Evolutionary conservation across 805 yeast species (phyloP), one percentile per base, ranked within the genome.

Genomic region (Wickerhamiella brachini): DNA sequence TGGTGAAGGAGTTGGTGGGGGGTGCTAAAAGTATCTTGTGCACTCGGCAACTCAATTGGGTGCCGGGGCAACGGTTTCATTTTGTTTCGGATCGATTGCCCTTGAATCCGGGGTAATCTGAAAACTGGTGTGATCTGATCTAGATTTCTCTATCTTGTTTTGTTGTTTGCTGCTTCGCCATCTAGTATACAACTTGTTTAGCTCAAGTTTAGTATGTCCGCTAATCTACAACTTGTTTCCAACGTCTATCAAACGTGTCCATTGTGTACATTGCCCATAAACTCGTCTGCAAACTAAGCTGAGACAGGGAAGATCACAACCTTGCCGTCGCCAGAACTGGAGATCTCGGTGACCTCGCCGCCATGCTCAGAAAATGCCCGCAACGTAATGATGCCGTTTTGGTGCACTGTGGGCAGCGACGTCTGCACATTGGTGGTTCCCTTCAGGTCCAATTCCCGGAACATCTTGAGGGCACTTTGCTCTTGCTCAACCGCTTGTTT

Each of bases 401-500:
- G 96, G 70, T 93, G 97, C 53, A 85, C 77, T 15, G 95, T 87
- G 49, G 76, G 75, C 66, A 83, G 73, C 41, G 73, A 71, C 49
- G 69, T 68, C 50, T 66, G 64, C 51, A 68, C 72, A 50, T 71
- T 70, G 60, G 70, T 72, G 52, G 85, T 77, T 53, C 99, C 99
- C 73, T 88, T 93, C 66, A 90, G 76, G 69, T 93, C 99, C 76
- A 93, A 72, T 68, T 90, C 95, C 68, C 86, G 81, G 72, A 93
- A 93, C 89, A 90, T 87, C 70, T 85, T 84, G 66, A 93, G 77
- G 5, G 77, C 71, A 13, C 76, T 69, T 49, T 65, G 65, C 44
- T 69, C 72, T 13, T 76, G 75, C 51, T 78, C 85, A 46, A 73
- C 78, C 21, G 64, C 67, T 54, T 65, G 54, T 56, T 59, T 61